A percentile compares a stretch with the other conserved stretches of the same genome.
phyloP scores from a whole-genome alignment of 2,329 filamentous ascomycete species.

The Alternaria arbusti region DNA sequence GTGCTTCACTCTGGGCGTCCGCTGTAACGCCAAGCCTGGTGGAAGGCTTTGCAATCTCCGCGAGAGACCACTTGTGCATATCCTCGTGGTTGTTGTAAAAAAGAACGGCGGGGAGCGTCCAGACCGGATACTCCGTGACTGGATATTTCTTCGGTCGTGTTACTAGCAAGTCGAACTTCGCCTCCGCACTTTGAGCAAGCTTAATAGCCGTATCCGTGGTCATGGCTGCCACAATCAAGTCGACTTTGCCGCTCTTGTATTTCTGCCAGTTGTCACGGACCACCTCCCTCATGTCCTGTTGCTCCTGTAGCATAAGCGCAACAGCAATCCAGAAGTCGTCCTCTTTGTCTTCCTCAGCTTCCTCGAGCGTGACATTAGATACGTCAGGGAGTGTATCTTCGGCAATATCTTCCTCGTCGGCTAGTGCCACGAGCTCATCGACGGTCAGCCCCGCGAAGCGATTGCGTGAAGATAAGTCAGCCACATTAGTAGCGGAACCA shows the following conservation, averaged over 20 bases:
- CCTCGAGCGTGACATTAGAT: background rate
- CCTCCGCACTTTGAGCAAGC: slow-evolving; percentile 7
- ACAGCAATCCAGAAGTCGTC: slow-evolving; percentile 7
- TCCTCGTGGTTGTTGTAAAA: background rate
- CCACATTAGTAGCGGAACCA: background rate
- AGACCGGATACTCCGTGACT: background rate
- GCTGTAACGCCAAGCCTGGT: background rate
- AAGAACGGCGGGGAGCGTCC: slow-evolving; percentile 1
- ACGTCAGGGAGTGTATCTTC: background rate
- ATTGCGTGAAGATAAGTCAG: background rate
- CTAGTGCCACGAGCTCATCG: background rate
- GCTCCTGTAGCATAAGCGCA: background rate
- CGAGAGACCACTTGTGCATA: background rate
- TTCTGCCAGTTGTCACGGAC: slow-evolving; percentile 4
- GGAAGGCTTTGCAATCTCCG: background rate
- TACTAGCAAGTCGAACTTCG: slow-evolving; percentile 9
- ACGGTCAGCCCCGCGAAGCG: slow-evolving; percentile 4
- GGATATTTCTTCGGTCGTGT: slow-evolving; percentile 10
- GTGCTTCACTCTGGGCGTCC: background rate
- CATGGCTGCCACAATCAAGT: slow-evolving; percentile 8
- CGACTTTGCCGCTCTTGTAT: slow-evolving; percentile 7
- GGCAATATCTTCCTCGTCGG: background rate
- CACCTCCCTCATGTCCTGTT: background rate
- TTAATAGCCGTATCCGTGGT: slow-evolving; percentile 9
- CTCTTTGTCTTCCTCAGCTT: background rate